Base-by-base conservation (phyloP, 192 early-diverging fungal genomes). In the Umbelopsis ramanniana region DNA sequence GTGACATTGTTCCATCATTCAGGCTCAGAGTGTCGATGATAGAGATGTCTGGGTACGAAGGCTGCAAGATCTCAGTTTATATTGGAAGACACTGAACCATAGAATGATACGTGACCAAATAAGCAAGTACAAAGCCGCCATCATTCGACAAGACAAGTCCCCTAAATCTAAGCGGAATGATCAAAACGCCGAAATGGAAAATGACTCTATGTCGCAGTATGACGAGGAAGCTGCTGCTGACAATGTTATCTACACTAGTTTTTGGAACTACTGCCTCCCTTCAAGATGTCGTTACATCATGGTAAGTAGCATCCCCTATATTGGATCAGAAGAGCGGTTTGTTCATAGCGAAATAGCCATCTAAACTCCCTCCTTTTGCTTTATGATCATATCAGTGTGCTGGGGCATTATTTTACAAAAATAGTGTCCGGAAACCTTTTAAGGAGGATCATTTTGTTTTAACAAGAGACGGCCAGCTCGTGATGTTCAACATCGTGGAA, bases 21-120 rank as follows among this genome's bases (percentile, higher is more conserved):
- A 63, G 33, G 26, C 57, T 37, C 17, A 19, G 0, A 63, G 57
- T 63, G 57, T 63, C 11, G 57, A 63, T 2, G 57, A 63, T 37
- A 29, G 57, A 37, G 57, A 63, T 63, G 15, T 35, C 11, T 63
- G 57, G 57, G 35, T 63, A 6, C 26, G 35, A 19, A 22, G 12
- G 0, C n/a, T 63, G 26, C 57, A 63, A 14, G 11, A 29, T 17
- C 26, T 63, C 9, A 63, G 57, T 14, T 35, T 19, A 8, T 63
- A 63, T 63, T 63, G 57, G 57, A 35, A 63, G 26, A 19, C 57
- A 37, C 29, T 37, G 17, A 63, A 63, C 14, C 57, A 37, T 35
- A 29, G 35, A 37, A 19, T 19, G 15, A n/a, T 63, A n/a, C 29
- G 17, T n/a, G 29, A 35, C 9, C 57, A 63, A 63, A 35, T 63